These are phyloP conservation scores for Ophiostoma ips DNA, from an alignment of 2,329 filamentous ascomycete genomes.

Conservation along the genomic window DNA sequence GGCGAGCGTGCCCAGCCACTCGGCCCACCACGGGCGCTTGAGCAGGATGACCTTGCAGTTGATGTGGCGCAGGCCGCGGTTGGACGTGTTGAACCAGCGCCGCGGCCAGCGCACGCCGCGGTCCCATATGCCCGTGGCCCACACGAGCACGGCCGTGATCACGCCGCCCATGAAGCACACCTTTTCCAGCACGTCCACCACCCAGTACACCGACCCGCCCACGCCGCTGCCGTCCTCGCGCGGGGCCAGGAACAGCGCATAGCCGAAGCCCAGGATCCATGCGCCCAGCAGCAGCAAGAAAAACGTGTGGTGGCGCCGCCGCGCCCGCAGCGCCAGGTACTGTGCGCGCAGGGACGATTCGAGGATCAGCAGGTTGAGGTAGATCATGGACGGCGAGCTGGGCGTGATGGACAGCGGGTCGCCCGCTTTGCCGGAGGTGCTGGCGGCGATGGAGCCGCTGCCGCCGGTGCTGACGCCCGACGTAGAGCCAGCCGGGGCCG, in stretches of 20 bases:
- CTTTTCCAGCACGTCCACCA: conserved; percentile 79
- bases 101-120: conserved; percentile 87
- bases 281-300: conserved; percentile 66
- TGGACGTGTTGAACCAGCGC: conserved; percentile 78
- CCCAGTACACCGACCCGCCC: conserved; percentile 92
- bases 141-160: conserved; percentile 74
- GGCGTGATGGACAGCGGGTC: conserved; percentile 72
- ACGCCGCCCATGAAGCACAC: conserved; percentile 84
- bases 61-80: conserved; percentile 78
- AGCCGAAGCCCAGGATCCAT: conserved; percentile 78
- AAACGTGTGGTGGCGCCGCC: conserved; percentile 83
- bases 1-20: conserved; percentile 55
- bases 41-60: conserved; percentile 94
- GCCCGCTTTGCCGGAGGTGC: conserved; percentile 31
- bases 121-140: conserved; percentile 94
- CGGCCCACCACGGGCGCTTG: conserved; percentile 67
- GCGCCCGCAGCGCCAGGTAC: conserved; percentile 77
- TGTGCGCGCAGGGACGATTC: conserved; percentile 88
- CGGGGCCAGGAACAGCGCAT: conserved; percentile 88
- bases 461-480: background rate
- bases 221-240: conserved; percentile 84
- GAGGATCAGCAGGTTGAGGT: conserved; percentile 93
- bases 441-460: conserved; percentile 28
- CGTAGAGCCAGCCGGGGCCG: conserved; percentile 12
- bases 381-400: conserved; percentile 90